Evolutionary conservation across 1,284 basidiomycete genomes (phyloP), one percentile per base, ranked within the genome.

Genomic region (Sanghuangporus sanghuang): DNA sequence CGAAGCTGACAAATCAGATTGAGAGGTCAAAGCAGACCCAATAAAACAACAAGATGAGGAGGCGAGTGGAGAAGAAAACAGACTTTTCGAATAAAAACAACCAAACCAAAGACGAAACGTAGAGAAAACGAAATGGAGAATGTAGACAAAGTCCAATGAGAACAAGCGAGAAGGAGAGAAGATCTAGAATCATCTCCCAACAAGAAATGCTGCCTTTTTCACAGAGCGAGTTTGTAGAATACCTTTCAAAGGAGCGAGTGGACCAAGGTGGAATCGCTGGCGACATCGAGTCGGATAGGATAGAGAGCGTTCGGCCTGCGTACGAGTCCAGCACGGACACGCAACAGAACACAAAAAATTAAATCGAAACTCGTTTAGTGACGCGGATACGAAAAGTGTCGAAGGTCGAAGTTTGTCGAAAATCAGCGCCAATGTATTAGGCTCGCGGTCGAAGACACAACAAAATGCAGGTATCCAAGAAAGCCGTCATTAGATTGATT

Each of bases 241-340:
- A 48, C 58, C 58, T 59, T 21, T 59, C 58, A 50, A 59, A 59
- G 58, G 58, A 59, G 49, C 58, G 58, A 59, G 44, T 35, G 58
- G 46, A 48, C 40, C 32, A 44, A 57, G 36, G 4, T 44, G 42
- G 32, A 35, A 16, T 38, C 53, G 53, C 16, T 36, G 53, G 16
- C 32, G 53, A 54, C 53, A 32, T 54, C 53, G 53, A 54, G 53
- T 54, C 53, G 53, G 53, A 52, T n/a, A 16, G 36, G 18, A 38
- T 12, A 38, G 36, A 35, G 53, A 14, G 53, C 38, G 53, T 35
- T 16, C 7, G 53, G 35, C 53, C 53, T 36, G 53, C 53, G 53
- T 27, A 54, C 53, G 38, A 27, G 53, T 7, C 21, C 44, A 46
- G 27, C 27, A 3, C 5, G 27, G 27, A 32, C 27, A 32, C 27